Conservation (phyloP, 768 basidiomycete species). For the Auricularia cornea region DNA sequence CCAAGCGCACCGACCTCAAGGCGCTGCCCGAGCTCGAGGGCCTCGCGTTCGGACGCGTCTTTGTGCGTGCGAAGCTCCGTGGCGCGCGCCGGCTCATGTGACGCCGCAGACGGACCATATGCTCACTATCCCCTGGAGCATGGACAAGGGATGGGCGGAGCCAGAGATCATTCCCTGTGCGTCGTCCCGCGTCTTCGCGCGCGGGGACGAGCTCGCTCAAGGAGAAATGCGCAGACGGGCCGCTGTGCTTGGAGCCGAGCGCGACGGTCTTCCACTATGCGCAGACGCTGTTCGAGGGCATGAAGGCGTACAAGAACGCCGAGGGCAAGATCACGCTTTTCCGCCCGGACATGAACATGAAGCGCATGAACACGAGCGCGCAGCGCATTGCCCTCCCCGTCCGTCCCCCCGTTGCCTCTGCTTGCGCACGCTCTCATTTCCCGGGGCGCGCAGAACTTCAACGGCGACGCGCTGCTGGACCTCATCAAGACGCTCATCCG, state of each 20-base stretch:
- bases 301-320: slow-evolving; percentile 83
- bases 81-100: slow-evolving; percentile 4
- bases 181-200: slow-evolving; percentile 20
- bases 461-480: slow-evolving; percentile 63
- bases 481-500: slow-evolving; percentile 82
- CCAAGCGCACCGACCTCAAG: slow-evolving; percentile 43
- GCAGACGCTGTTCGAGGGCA: slow-evolving; percentile 83
- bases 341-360: slow-evolving; percentile 97
- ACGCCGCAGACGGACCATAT: slow-evolving; percentile 66
- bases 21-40: slow-evolving; percentile 53
- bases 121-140: slow-evolving; percentile 67
- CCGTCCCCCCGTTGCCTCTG: slow-evolving; percentile 15
- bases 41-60: slow-evolving; percentile 79
- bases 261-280: slow-evolving; percentile 88
- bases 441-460: slow-evolving; percentile 48
- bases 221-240: slow-evolving; percentile 43
- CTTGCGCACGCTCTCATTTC: not conserved
- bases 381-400: slow-evolving; percentile 69
- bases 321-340: slow-evolving; percentile 74
- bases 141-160: slow-evolving; percentile 65
- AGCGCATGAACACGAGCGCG: slow-evolving; percentile 85
- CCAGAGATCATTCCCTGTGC: slow-evolving; percentile 80
- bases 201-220: slow-evolving; percentile 4
- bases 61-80: slow-evolving; percentile 40
- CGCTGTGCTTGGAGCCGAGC: slow-evolving; percentile 67